Conservation (phyloP, 140 eudicot species). For the Erigeron philadelphicus region DNA sequence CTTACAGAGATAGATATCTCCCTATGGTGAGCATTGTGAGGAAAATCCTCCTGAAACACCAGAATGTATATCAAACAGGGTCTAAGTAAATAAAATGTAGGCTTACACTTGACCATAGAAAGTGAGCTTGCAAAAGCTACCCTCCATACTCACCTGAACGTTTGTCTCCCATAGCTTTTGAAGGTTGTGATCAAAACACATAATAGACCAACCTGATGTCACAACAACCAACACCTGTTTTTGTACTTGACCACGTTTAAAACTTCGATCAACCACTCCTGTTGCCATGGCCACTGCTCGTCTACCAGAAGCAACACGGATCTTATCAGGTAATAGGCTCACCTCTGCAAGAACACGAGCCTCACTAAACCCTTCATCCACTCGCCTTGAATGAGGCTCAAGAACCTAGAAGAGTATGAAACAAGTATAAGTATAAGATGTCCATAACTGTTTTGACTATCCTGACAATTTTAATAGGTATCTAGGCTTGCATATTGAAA, state of each 20-base stretch:
- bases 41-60: conserved; percentile 69
- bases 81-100: conserved; percentile 1
- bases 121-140: conserved; percentile 9
- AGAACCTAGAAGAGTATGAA: conserved; percentile 49
- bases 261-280: conserved; percentile 71
- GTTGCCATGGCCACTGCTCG: conserved; percentile 99
- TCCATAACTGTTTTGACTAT: neutral
- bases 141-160: conserved; percentile 51
- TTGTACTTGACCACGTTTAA: conserved; percentile 63
- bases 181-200: conserved; percentile 98
- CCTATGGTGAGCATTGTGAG: conserved; percentile 91
- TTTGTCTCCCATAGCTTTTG: conserved; percentile 87
- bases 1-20: conserved; percentile 82
- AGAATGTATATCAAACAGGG: conserved; percentile 14
- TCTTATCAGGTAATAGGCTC: conserved; percentile 76
- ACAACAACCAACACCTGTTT: conserved; percentile 95
- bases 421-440: conserved; percentile 13
- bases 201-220: conserved; percentile 94
- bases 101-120: conserved; percentile 3
- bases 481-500: neutral
- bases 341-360: conserved; percentile 90
- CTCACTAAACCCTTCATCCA: conserved; percentile 88
- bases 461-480: neutral
- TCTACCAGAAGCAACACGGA: conserved; percentile 85
- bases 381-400: conserved; percentile 88